Evolutionary conservation across 2,329 filamentous ascomycete genomes (phyloP), one percentile per base, ranked within the genome.

Genomic region (Clarireedia paspali): DNA sequence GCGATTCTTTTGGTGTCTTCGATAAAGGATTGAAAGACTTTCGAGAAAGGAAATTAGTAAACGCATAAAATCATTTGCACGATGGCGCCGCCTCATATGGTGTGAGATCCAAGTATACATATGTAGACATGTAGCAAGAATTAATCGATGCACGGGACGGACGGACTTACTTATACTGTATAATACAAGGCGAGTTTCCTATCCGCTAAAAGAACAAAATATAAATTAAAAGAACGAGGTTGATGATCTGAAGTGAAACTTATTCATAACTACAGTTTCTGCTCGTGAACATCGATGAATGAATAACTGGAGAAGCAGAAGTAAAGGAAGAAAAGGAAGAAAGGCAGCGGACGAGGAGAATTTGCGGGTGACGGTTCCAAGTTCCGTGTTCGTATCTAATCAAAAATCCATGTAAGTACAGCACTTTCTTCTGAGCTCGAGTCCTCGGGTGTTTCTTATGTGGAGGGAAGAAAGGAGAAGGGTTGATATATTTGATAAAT

Each of bases 11-110:
- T 53, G 44, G 57, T 55, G 50, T 55, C 38, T 44, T 50, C 53
- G 45, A 47, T 42, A 61, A 63, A 61, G 58, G 64, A 65, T 51
- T 57, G 60, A 64, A 66, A 65, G 64, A 62, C 53, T 62, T 59
- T 38, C 4, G 30, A 34, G 30, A 24, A 5, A 7, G 17, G 15
- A 30, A 6, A 40, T 56, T 15, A 52, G 53, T 23, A 51, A 39
- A 7, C n/a, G 9, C 34, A 24, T 10, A 48, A 4, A 4, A 4
- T 9, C 10, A 26, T 14, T 23, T 45, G 6, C 12, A 12, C 42
- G 12, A 45, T 5, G 5, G 30, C 30, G 24, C 12, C 4, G 30
- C 30, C 10, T 34, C 30, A 12, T 42, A n/a, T 42, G 39, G 39
- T 20, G 20, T 20, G 20, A 2, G 39, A 12, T 12, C 30, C 30